Evolutionary conservation across 2,329 filamentous ascomycete species (phyloP).

Genomic region (Colletotrichum incanum): DNA sequence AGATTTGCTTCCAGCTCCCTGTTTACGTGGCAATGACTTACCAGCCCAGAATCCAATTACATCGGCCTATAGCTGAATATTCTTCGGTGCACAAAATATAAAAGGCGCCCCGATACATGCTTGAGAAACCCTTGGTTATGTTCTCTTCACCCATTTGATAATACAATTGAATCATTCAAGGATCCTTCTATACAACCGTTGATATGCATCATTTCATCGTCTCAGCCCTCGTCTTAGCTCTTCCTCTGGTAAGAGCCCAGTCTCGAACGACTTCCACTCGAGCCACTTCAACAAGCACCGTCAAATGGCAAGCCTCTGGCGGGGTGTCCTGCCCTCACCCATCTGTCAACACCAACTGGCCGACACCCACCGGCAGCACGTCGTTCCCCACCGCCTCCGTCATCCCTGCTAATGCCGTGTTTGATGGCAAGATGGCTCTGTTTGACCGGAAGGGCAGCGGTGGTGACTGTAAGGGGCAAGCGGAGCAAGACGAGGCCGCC

Average conservation of each 20-base stretch:
- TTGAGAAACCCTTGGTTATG: not conserved
- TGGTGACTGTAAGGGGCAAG: slow-evolving; percentile 10
- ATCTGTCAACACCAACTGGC: slow-evolving; percentile 24
- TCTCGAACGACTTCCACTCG: slow-evolving; percentile 17
- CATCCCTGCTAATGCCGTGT: slow-evolving; percentile 20
- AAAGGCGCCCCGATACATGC: not conserved
- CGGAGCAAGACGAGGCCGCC: slow-evolving; percentile 4
- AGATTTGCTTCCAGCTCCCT: not conserved
- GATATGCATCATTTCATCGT: not conserved
- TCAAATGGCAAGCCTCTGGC: slow-evolving; percentile 33
- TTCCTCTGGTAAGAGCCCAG: not conserved
- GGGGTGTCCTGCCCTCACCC: slow-evolving; percentile 30
- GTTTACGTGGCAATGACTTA: too few relatives aligned
- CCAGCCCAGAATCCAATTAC: not conserved
- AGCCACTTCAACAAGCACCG: slow-evolving; percentile 12
- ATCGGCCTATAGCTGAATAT: not conserved
- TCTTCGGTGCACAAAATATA: not conserved
- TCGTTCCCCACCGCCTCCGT: slow-evolving; percentile 23
- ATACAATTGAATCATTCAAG: not conserved
- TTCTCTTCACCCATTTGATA: not conserved
- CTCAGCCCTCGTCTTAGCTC: not conserved
- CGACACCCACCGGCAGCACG: slow-evolving; percentile 22
- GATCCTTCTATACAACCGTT: too few relatives aligned
- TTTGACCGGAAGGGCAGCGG: slow-evolving; percentile 10
- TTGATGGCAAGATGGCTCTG: slow-evolving; percentile 11